Evolutionary conservation across 352 stramenopile genomes (phyloP).

Genomic region (Aphanomyces astaci): DNA sequence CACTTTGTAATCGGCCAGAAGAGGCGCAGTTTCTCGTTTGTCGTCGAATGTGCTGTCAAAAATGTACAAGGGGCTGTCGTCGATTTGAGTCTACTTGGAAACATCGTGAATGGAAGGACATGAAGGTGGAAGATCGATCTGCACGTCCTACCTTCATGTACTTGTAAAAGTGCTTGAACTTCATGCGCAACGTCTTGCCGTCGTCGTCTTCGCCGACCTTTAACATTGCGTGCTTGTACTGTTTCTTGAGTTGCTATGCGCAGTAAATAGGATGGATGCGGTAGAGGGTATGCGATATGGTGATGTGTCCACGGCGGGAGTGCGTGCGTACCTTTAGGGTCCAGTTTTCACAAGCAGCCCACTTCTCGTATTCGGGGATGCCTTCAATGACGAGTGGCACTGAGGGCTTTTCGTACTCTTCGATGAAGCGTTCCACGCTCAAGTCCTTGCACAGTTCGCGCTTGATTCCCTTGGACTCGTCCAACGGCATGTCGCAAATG

Average conservation of each 20-base stretch:
- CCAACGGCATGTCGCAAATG: slow-evolving; percentile 67
- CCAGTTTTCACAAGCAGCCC: slow-evolving; percentile 65
- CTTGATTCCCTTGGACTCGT: slow-evolving; percentile 54
- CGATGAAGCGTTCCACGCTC: slow-evolving; percentile 71
- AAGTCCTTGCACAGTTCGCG: slow-evolving; percentile 68
- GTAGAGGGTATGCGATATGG: too few species aligned
- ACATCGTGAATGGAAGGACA: too few species aligned
- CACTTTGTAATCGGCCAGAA: slow-evolving; percentile 69
- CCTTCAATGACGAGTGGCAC: slow-evolving; percentile 78
- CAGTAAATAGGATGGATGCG: background rate
- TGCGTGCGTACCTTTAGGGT: slow-evolving; percentile 51
- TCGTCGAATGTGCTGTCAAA: slow-evolving; percentile 94
- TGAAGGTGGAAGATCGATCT: too few species aligned
- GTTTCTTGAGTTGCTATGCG: slow-evolving; percentile 44
- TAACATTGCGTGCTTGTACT: slow-evolving; percentile 70
- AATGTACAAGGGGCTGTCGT: slow-evolving; percentile 93
- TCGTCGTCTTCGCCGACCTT: slow-evolving; percentile 79
- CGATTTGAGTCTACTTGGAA: slow-evolving; percentile 37
- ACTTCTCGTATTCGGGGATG: slow-evolving; percentile 69
- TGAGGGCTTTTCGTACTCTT: slow-evolving; percentile 69
- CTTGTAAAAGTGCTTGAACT: slow-evolving; percentile 74
- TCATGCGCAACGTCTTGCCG: slow-evolving; percentile 68
- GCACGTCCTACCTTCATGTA: slow-evolving; percentile 38
- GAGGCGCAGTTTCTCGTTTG: slow-evolving; percentile 63
- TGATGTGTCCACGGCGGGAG: too few species aligned